Evolutionary conservation across 2,329 filamentous ascomycete species (phyloP).

Genomic region (Pyricularia sp.): DNA sequence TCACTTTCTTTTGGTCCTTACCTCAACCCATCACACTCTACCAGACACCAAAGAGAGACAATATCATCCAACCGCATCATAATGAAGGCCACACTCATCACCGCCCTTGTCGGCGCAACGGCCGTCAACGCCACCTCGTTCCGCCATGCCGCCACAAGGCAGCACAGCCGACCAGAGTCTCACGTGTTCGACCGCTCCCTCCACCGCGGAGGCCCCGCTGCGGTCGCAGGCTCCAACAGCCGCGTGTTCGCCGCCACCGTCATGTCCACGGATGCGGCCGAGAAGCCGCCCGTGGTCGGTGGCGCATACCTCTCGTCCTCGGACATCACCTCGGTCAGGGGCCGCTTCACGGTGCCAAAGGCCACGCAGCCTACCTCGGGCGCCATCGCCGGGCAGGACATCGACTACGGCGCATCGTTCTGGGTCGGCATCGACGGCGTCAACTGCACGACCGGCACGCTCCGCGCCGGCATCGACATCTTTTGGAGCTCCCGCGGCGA

Average conservation of each 20-base stretch:
- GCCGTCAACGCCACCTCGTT: not conserved
- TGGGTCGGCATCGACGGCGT: constrained; percentile 6
- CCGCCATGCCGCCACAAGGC: not conserved
- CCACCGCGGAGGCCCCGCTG: not conserved
- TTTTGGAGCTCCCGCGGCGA: constrained; percentile 4
- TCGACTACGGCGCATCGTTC: constrained; percentile 2
- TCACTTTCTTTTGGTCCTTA: no score
- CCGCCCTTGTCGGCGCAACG: not conserved
- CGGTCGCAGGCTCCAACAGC: not conserved
- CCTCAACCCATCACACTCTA: no score
- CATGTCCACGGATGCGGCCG: not conserved
- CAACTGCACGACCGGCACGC: not conserved
- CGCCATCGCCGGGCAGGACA: not conserved
- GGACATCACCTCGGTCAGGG: not conserved
- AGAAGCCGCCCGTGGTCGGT: not conserved
- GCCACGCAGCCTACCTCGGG: constrained; percentile 2
- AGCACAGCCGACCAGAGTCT: not conserved
- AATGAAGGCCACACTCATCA: not conserved
- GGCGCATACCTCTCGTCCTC: not conserved
- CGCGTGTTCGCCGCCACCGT: not conserved
- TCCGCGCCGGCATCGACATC: constrained; percentile 6
- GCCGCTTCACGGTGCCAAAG: not conserved
- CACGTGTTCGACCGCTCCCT: not conserved
- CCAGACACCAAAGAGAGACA: not conserved
- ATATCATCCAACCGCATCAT: not conserved